Percentiles rank a stretch among this genome's conserved stretches.
Conservation (phyloP, 2,329 filamentous ascomycete species). For the Fusarium acutatum region DNA sequence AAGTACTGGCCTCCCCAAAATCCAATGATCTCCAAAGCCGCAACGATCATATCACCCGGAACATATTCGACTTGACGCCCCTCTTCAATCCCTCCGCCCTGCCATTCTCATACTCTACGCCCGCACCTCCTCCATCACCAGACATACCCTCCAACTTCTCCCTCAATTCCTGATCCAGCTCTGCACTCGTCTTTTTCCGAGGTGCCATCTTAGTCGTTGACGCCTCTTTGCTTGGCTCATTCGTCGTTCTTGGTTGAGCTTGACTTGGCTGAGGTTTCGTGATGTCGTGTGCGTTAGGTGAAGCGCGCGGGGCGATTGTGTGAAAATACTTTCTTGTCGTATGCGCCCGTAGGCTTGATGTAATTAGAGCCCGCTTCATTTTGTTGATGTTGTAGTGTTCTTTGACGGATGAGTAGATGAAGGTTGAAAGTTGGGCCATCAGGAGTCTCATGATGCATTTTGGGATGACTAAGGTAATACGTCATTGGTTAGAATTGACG, state of each 20-base stretch:
- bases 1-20: fast-evolving
- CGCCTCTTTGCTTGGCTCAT: not conserved
- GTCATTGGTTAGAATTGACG: slow-evolving; percentile 16
- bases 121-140: slow-evolving; percentile 75
- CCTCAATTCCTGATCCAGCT: slow-evolving; percentile 73
- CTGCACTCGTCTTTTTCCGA: slow-evolving; percentile 62
- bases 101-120: slow-evolving; percentile 79
- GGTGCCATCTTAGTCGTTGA: not conserved
- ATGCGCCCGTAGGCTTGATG: fast-evolving
- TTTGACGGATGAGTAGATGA: not conserved
- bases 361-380: not conserved
- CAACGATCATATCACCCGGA: slow-evolving; percentile 58
- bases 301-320: not conserved
- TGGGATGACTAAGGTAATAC: slow-evolving; percentile 3
- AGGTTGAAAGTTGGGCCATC: not conserved
- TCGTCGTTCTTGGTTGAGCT: not conserved
- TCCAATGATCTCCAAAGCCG: not conserved
- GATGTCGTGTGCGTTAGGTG: fast-evolving
- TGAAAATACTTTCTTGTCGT: not conserved
- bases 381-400: not conserved
- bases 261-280: not conserved
- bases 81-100: slow-evolving; percentile 77
- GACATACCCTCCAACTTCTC: slow-evolving; percentile 71
- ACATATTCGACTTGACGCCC: slow-evolving; percentile 80
- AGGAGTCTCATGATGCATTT: not conserved